Percentiles rank a stretch among this genome's conserved stretches.
phyloP scores from a whole-genome alignment of 2,329 filamentous ascomycete genomes.

The Phialophora verrucosa region DNA sequence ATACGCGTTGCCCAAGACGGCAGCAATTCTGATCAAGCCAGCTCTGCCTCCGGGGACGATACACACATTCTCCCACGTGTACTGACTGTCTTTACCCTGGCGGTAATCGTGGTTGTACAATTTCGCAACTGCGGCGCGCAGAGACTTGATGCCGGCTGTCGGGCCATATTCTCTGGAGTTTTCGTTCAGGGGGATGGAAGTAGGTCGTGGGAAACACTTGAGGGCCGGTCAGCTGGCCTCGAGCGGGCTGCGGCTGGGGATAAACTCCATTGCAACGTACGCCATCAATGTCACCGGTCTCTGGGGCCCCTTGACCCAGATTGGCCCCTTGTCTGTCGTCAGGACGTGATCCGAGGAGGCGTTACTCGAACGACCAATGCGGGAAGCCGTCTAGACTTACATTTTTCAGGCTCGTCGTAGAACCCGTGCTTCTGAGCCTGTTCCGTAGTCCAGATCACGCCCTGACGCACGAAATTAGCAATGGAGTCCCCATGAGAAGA shows the following conservation, averaged over 20 bases:
- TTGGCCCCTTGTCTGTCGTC: slow-evolving; percentile 70
- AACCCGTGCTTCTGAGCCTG: slow-evolving; percentile 88
- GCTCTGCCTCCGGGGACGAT: slow-evolving; percentile 87
- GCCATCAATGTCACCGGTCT: slow-evolving; percentile 86
- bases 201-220: slow-evolving; percentile 77
- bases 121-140: slow-evolving; percentile 85
- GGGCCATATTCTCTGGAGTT: slow-evolving; percentile 88
- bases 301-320: slow-evolving; percentile 88
- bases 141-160: slow-evolving; percentile 88
- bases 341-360: background rate
- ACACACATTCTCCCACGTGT: slow-evolving; percentile 97
- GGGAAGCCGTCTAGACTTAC: slow-evolving; percentile 44
- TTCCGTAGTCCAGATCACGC: slow-evolving; percentile 47
- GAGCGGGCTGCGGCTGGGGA: background rate
- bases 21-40: slow-evolving; percentile 91
- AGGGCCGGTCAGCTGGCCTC: background rate
- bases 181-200: slow-evolving; percentile 76
- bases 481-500: background rate
- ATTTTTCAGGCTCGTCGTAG: slow-evolving; percentile 76
- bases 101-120: slow-evolving; percentile 94
- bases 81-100: slow-evolving; percentile 83
- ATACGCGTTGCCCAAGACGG: slow-evolving; percentile 89
- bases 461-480: slow-evolving; percentile 3
- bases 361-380: background rate
- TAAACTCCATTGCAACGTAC: slow-evolving; percentile 57